Conservation (phyloP, 768 basidiomycete genomes). For the Amanita polypyramis region DNA sequence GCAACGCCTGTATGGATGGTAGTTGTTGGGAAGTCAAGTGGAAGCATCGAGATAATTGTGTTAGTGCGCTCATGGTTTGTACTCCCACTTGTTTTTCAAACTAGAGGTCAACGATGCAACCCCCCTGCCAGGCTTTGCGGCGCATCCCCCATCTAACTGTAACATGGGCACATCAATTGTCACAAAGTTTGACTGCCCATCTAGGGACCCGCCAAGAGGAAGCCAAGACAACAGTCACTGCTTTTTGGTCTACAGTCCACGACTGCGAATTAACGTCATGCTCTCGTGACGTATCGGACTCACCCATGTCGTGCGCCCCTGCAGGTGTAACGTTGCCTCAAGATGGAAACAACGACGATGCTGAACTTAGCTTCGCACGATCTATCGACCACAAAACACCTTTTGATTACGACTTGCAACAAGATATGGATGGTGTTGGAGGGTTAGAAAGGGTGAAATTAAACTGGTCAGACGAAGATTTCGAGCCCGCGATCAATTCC, state of each 20-base stretch:
- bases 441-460: not conserved
- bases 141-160: constrained; percentile 62
- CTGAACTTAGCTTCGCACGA: not conserved
- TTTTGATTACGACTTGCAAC: constrained; percentile 1
- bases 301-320: not conserved
- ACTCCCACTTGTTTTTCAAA: not conserved
- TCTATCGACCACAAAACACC: not conserved
- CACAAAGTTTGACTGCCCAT: not conserved
- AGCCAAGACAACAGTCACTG: not conserved
- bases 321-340: constrained; percentile 10
- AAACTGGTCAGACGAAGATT: constrained; percentile 6
- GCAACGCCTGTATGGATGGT: constrained; percentile 43
- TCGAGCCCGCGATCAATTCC: not conserved
- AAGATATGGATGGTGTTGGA: not conserved
- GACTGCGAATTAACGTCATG: not conserved
- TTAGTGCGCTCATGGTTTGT: constrained; percentile 59
- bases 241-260: not conserved
- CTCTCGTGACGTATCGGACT: not conserved
- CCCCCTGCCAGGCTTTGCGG: constrained; percentile 46
- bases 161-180: constrained; percentile 70
- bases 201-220: not conserved
- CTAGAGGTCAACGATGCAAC: constrained; percentile 4
- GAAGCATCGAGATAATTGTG: constrained; percentile 65
- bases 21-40: constrained; percentile 74
- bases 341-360: not conserved